A percentile compares a stretch with the other conserved stretches of the same genome.
Evolutionary conservation across 805 yeast genomes (phyloP).

Genomic region (Cyberlindnera subsufficiens): DNA sequence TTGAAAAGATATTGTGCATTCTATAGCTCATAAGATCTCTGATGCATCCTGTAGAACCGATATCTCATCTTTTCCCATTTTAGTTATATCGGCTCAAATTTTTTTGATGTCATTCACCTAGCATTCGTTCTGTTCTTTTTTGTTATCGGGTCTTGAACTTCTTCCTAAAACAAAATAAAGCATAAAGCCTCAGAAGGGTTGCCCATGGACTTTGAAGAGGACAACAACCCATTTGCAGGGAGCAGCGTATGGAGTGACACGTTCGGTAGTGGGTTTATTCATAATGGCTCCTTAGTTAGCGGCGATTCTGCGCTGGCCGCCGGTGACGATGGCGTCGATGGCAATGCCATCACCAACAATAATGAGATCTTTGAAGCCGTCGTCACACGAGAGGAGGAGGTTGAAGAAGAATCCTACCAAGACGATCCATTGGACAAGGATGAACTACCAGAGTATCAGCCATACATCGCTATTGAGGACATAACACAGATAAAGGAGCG

Average conservation of each 20-base stretch:
- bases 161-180: not conserved
- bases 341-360: not conserved
- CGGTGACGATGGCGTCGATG: not conserved
- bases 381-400: not conserved
- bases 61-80: too few relatives aligned
- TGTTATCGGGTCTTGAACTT: not conserved
- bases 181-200: not conserved
- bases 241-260: conserved; percentile 15
- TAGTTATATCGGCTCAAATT: too few relatives aligned
- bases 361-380: not conserved
- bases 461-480: conserved; percentile 7
- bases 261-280: not conserved
- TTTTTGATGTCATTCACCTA: too few relatives aligned
- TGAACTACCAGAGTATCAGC: not conserved
- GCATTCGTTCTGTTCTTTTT: too few relatives aligned
- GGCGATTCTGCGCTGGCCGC: not conserved
- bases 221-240: conserved; percentile 29
- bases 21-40: too few relatives aligned
- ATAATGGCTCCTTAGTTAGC: not conserved
- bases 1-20: too few relatives aligned
- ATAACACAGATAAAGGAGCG: conserved; percentile 58
- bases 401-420: not conserved
- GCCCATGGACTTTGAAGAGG: conserved; percentile 22
- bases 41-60: too few relatives aligned
- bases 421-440: not conserved